A percentile compares a stretch with the other conserved stretches of the same genome.
Evolutionary conservation across 1,139 yeast genomes (phyloP).

Genomic region (Hyphopichia burtonii): DNA sequence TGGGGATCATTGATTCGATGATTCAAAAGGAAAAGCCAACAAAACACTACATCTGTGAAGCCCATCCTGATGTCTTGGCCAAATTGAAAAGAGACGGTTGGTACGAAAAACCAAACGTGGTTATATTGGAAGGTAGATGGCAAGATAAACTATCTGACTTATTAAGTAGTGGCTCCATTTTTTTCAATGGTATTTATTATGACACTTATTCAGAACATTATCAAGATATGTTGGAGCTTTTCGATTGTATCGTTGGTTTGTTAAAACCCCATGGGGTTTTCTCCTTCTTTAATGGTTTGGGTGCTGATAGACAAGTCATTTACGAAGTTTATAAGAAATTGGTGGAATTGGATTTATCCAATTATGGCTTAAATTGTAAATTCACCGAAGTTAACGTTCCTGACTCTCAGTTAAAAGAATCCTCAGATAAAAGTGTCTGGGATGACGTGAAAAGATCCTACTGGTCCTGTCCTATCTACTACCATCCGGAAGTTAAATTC

Average conservation of each 20-base stretch:
- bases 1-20: conserved; percentile 90
- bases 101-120: conserved; percentile 73
- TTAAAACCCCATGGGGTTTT: conserved; percentile 79
- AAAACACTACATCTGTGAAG: conserved; percentile 86
- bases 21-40: conserved; percentile 61
- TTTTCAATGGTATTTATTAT: conserved; percentile 87
- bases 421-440: conserved; percentile 54
- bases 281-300: conserved; percentile 90
- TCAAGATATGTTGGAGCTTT: conserved; percentile 80
- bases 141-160: conserved; percentile 73
- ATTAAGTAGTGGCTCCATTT: conserved; percentile 59
- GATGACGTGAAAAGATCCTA: conserved; percentile 67
- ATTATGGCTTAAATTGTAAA: conserved; percentile 68
- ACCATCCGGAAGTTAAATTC: conserved; percentile 62
- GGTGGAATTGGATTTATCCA: conserved; percentile 74
- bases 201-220: conserved; percentile 92
- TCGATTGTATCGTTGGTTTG: conserved; percentile 78
- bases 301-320: conserved; percentile 89
- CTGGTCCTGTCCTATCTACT: conserved; percentile 70
- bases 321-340: conserved; percentile 87
- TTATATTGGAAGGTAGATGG: conserved; percentile 85
- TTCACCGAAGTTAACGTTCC: conserved; percentile 50
- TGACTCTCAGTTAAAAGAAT: conserved; percentile 23
- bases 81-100: conserved; percentile 78
- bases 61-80: conserved; percentile 85